phyloP scores from a whole-genome alignment of 2,329 filamentous ascomycete genomes.

The Colletotrichum eremochloae region DNA sequence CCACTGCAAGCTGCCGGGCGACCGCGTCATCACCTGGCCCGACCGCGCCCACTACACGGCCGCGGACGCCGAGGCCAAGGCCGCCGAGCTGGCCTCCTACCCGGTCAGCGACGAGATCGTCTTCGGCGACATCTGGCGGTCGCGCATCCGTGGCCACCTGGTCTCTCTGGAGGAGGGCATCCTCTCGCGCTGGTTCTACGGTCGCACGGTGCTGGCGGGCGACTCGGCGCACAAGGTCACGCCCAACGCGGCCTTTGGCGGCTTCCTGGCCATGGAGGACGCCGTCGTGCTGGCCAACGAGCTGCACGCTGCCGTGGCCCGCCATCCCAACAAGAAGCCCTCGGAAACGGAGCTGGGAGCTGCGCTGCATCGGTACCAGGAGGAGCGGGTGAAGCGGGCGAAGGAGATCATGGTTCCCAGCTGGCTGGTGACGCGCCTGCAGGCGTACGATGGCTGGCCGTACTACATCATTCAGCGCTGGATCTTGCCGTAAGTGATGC shows the following conservation, averaged over 20 bases:
- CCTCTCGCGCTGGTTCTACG: slow-evolving; percentile 1
- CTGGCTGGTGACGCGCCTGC: slow-evolving; percentile 1
- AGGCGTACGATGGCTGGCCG: slow-evolving; percentile 9
- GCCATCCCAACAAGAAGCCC: neutral
- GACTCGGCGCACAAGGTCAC: slow-evolving; percentile 18
- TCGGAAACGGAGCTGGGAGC: neutral
- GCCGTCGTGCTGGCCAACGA: neutral
- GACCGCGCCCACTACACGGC: slow-evolving; percentile 50
- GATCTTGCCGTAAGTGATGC: neutral
- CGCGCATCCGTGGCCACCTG: slow-evolving; percentile 36
- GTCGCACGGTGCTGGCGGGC: slow-evolving; percentile 1
- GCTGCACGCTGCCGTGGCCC: neutral
- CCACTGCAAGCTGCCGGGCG: neutral
- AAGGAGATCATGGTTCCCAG: neutral
- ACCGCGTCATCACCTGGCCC: slow-evolving; percentile 33
- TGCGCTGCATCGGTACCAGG: neutral
- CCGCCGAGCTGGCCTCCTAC: slow-evolving; percentile 46
- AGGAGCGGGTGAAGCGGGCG: neutral
- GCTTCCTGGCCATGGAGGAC: slow-evolving; percentile 7
- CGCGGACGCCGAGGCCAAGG: slow-evolving; percentile 49
- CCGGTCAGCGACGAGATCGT: slow-evolving; percentile 47
- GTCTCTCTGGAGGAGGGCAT: slow-evolving; percentile 11
- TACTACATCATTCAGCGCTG: neutral
- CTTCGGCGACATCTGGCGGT: slow-evolving; percentile 53
- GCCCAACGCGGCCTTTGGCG: slow-evolving; percentile 7